Base-by-base conservation (phyloP, 116 monocot genomes). In the Iris pallida region DNA sequence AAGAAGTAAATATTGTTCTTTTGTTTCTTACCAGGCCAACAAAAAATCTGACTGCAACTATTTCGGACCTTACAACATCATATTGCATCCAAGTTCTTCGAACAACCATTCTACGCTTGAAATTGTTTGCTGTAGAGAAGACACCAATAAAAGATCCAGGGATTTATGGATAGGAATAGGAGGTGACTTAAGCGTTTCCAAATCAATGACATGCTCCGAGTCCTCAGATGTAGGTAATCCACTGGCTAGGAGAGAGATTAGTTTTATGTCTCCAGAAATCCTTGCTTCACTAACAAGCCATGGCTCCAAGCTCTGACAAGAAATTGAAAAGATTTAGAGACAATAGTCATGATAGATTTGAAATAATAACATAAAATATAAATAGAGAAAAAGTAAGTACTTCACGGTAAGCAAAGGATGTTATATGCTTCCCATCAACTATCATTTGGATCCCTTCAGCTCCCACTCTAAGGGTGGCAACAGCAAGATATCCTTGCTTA, bases 31-130 rank as follows among this genome's bases (percentile, higher is more conserved):
- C 99, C 90, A 99, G 75, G 68, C 99, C 99, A 71, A 93, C 99
- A 79, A 99, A 93, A 75, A 99, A 99, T 0, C 84, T 90, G 7
- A 90, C 88, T 8, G 70, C 88, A 71, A 84, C 93, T 40, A 46
- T 41, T 75, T 88, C 88, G 51, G 83, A 84, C 18, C 68, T 72
- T 42, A 99, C 90, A 78, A 44, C 80, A 72, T 84, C 88, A 83
- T 83, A 99, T 64, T 93, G 99, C 88, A 93, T 86, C 99, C 99
- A 99, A 40, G 90, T 84, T 76, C 99, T 90, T 53, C 99, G 72
- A 73, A 93, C 79, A 20, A 90, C 85, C 99, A 93, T 99, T 74
- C 99, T 85, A 13, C 71, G 90, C 59, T 86, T 93, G 73, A 99
- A 99, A 79, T 93, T 93, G 56, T 93, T 99, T 63, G 93, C 88